These are phyloP conservation scores for Hirsutella rhossiliensis DNA, from an alignment of 2,329 filamentous ascomycete species.

Conservation along the genomic window DNA sequence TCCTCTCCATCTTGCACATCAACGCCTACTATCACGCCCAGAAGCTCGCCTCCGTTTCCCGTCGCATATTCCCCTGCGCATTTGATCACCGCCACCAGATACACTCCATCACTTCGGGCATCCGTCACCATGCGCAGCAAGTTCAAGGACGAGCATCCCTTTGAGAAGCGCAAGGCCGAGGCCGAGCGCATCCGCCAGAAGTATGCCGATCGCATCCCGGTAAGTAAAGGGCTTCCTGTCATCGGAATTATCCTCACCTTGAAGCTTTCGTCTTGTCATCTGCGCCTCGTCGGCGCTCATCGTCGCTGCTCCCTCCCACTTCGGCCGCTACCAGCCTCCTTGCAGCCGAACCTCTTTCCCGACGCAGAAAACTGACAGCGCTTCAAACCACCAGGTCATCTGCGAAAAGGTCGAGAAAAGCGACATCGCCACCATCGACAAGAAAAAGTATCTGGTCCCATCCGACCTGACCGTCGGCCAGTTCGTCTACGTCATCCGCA, in stretches of 20 bases:
- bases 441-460: slow-evolving; percentile 99
- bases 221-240: slow-evolving; percentile 37
- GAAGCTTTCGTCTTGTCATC: neutral
- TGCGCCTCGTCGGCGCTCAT: neutral
- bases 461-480: slow-evolving; percentile 96
- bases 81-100: too few relatives aligned
- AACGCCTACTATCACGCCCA: neutral
- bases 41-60: neutral
- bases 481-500: slow-evolving; percentile 99
- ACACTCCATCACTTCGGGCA: neutral
- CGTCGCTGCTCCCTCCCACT: neutral
- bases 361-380: neutral
- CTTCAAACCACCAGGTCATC: slow-evolving; percentile 59
- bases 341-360: neutral
- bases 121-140: slow-evolving; percentile 76
- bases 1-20: neutral
- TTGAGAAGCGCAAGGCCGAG: slow-evolving; percentile 99
- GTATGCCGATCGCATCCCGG: slow-evolving; percentile 95
- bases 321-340: too few relatives aligned
- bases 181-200: slow-evolving; percentile 99
- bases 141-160: slow-evolving; percentile 99
- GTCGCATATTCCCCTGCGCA: neutral
- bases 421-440: slow-evolving; percentile 98
- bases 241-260: neutral
- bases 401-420: slow-evolving; percentile 99